Base-by-base conservation (phyloP, 1,284 basidiomycete genomes). In the Rugosomyces carneus region DNA sequence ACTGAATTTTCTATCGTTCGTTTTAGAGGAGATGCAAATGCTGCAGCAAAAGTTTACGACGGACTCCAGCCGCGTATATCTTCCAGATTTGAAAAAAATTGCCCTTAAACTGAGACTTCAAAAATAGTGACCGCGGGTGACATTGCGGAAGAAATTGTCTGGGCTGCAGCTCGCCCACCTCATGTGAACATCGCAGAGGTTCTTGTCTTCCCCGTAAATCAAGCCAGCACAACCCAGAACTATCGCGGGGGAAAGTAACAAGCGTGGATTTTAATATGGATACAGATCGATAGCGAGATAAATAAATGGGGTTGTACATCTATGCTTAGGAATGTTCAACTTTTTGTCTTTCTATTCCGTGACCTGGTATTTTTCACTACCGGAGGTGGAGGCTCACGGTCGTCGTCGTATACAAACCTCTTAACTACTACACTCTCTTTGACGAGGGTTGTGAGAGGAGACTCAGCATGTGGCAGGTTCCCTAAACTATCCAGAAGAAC, bases 81-180 rank as follows among this genome's bases (percentile, higher is more conserved):
- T 15, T 26, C 21, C 21, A 37, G 19, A 4, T 19, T 37, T 37
- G 11, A 34, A 18, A 15, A 7, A 13, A 21, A 11, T 31, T 4
- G 3, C 29, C 4, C n/a, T 15, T 34, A 5, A 16, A 5, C 3
- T 45, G 42, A 26, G 39, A 27, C 39, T 9, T 36, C 34, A 37
- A 43, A 57, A 1, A 34, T 64, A 82, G 87, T 93, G 60, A 76
- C 78, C 2, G 84, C 85, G 7, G 73, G 84, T 48, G 92, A 95
- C 61, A 86, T 95, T 44, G 95, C 95, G 1, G 94, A 99, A 66
- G 93, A 99, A 66, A 95, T 99, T 58, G 93, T 97, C 9, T 99
- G 93, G 93, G 83, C 84, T 15, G 93, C 94, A 15, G 76, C 85
- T 10, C 83, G 93, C 24, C 90, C 90, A 16, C 73, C 86, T 21